Conservation (phyloP, 2,329 filamentous ascomycete species). For the Pseudophaeomoniella oleicola region DNA sequence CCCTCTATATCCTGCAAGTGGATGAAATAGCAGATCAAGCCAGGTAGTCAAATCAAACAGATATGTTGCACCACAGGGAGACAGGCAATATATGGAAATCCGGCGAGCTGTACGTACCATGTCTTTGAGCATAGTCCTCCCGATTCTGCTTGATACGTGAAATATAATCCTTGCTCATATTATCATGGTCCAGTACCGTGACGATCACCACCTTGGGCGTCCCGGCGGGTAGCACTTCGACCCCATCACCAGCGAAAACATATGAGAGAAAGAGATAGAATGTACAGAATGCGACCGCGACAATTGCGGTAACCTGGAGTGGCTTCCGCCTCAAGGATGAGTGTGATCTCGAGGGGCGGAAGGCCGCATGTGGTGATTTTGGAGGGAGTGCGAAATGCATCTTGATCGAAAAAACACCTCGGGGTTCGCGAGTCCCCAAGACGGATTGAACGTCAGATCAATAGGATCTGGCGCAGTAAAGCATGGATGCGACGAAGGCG, state of each 20-base stretch:
- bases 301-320: conserved; percentile 42
- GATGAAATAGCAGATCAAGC: neutral
- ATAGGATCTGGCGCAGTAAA: too few relatives aligned
- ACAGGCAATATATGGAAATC: too few relatives aligned
- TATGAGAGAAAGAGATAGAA: conserved; percentile 47
- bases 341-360: conserved; percentile 10
- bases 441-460: too few relatives aligned
- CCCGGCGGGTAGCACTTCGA: conserved; percentile 20
- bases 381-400: conserved; percentile 90
- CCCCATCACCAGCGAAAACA: conserved; percentile 17
- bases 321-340: conserved; percentile 42
- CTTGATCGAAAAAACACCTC: conserved; percentile 15
- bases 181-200: conserved; percentile 61
- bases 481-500: too few relatives aligned
- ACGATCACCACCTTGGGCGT: conserved; percentile 57
- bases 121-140: conserved; percentile 66
- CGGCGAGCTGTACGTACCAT: conserved; percentile 48
- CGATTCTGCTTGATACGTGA: conserved; percentile 68
- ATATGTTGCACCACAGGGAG: too few relatives aligned
- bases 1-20: neutral
- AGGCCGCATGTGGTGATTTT: conserved; percentile 24
- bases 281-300: conserved; percentile 39
- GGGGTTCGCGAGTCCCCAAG: too few relatives aligned
- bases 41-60: too few relatives aligned
- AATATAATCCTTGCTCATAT: conserved; percentile 51